Conservation (phyloP, 352 stramenopile species). For the Globisporangium nagaii region DNA sequence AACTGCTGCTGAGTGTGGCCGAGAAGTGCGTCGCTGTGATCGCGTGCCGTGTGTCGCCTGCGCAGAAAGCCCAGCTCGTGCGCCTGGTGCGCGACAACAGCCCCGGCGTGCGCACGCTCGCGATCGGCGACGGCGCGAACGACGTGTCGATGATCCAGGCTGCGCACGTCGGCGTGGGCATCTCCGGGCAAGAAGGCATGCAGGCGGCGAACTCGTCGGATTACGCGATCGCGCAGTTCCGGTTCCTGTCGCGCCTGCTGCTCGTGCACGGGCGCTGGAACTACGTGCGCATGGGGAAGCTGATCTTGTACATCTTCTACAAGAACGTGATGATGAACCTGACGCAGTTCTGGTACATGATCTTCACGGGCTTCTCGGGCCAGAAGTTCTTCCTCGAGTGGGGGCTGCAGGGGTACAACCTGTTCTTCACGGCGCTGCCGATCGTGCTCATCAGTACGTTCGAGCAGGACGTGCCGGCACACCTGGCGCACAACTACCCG, state of each 20-base stretch:
- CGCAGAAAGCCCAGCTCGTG: conserved; percentile 93
- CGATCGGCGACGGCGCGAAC: conserved; percentile 94
- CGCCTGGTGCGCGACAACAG: conserved; percentile 88
- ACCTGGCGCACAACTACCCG: conserved; percentile 64
- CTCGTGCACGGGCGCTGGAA: conserved; percentile 93
- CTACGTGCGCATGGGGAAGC: conserved; percentile 91
- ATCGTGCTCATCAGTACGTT: conserved; percentile 83
- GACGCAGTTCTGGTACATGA: conserved; percentile 94
- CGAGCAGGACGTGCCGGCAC: conserved; percentile 78
- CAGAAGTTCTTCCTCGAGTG: conserved; percentile 87
- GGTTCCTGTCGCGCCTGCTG: conserved; percentile 86
- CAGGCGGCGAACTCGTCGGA: conserved; percentile 93
- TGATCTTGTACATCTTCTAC: conserved; percentile 95
- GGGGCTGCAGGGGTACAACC: conserved; percentile 86
- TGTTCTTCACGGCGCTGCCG: conserved; percentile 82
- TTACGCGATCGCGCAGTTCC: conserved; percentile 94
- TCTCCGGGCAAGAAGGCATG: conserved; percentile 91
- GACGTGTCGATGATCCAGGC: conserved; percentile 96
- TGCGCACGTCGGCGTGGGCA: conserved; percentile 90
- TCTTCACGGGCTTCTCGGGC: conserved; percentile 85
- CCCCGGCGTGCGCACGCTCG: conserved; percentile 73
- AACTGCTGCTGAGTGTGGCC: conserved; percentile 68
- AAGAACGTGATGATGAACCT: conserved; percentile 95
- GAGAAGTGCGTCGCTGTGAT: conserved; percentile 89
- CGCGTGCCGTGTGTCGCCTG: conserved; percentile 90